Conservation (phyloP, 345 rosid species). For the Syzygium aromaticum region DNA sequence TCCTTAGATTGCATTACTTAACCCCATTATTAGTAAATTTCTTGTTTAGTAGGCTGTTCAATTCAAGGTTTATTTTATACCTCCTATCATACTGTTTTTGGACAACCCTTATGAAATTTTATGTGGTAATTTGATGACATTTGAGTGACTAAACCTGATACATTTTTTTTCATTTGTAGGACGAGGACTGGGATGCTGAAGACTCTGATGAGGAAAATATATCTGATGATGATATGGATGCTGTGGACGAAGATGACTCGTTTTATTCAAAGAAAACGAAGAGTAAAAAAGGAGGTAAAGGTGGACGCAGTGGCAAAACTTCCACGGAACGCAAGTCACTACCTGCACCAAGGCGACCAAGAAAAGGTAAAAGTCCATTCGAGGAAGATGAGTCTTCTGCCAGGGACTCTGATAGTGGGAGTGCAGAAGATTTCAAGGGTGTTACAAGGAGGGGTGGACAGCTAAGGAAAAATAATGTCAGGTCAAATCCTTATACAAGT, state of each 20-base stretch:
- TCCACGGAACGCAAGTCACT: conserved; percentile 36
- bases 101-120: not conserved
- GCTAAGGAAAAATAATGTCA: conserved; percentile 51
- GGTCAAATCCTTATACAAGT: conserved; percentile 22
- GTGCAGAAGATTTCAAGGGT: conserved; percentile 53
- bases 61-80: not conserved
- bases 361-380: conserved; percentile 52
- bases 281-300: conserved; percentile 51
- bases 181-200: conserved; percentile 68
- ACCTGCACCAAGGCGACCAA: conserved; percentile 36
- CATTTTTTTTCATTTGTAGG: conserved; percentile 14
- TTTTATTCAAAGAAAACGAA: conserved; percentile 51
- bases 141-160: not conserved
- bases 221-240: conserved; percentile 57
- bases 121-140: not conserved
- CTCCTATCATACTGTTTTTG: not conserved
- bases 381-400: conserved; percentile 67
- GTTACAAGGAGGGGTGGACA: conserved; percentile 52
- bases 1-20: not conserved
- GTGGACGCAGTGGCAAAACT: conserved; percentile 38
- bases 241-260: conserved; percentile 67
- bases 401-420: conserved; percentile 61
- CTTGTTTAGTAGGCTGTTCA: not conserved
- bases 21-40: not conserved
- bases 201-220: conserved; percentile 64